Percentiles rank a stretch among this genome's conserved stretches.
Evolutionary conservation across 768 basidiomycete species (phyloP).

Genomic region (Aureoboletus auriporus): DNA sequence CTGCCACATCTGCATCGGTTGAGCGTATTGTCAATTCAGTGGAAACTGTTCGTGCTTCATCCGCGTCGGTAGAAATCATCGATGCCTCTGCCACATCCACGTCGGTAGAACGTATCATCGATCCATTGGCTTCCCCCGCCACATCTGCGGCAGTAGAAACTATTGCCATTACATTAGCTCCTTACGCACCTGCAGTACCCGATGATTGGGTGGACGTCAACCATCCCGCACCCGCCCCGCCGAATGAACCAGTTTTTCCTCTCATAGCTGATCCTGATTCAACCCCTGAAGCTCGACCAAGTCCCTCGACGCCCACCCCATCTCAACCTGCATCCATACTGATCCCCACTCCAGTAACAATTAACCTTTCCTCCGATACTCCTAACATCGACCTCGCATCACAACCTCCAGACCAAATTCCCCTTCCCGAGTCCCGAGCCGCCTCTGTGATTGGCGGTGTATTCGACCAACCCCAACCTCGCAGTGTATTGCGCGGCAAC

Average conservation of each 20-base stretch:
- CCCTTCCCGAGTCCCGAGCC: conserved; percentile 28
- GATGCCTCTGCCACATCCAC: no score
- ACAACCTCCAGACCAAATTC: conserved; percentile 16
- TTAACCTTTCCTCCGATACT: conserved; percentile 14
- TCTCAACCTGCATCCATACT: conserved; percentile 14
- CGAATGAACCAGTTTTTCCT: conserved; percentile 5
- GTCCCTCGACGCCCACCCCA: neutral
- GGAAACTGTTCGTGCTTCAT: no score
- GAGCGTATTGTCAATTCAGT: no score
- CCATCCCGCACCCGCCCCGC: conserved; percentile 3
- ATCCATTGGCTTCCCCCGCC: no score
- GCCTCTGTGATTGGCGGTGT: conserved; percentile 27
- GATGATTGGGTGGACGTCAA: conserved; percentile 30
- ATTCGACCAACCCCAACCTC: conserved; percentile 20
- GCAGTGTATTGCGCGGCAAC: conserved; percentile 9
- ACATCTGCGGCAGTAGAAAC: no score
- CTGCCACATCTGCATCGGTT: no score
- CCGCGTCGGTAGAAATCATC: no score
- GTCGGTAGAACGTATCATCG: no score
- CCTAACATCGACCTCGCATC: no score
- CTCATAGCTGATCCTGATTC: conserved; percentile 5
- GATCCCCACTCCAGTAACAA: conserved; percentile 3
- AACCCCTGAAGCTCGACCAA: neutral
- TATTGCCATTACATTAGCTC: no score
- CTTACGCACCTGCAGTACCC: conserved; percentile 13